Percentiles rank a stretch among this genome's conserved stretches.
Conservation (phyloP, 1,139 yeast genomes). For the Blastobotrys apis region DNA sequence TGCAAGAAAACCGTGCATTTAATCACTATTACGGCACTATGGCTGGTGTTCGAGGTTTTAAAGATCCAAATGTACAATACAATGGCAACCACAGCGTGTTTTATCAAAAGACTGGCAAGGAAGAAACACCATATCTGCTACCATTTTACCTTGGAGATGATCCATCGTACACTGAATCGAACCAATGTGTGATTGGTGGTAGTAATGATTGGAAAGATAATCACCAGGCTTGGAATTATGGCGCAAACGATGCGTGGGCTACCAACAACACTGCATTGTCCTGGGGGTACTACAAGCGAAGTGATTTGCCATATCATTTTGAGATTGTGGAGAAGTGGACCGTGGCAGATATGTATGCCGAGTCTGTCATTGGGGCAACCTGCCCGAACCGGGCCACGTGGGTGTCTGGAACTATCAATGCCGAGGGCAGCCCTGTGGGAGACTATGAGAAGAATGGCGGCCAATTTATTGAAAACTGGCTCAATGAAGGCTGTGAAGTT, state of each 20-base stretch:
- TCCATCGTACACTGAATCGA: conserved; percentile 20
- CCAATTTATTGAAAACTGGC: conserved; percentile 27
- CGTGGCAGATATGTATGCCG: conserved; percentile 28
- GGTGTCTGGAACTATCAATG: conserved; percentile 28
- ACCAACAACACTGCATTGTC: conserved; percentile 25
- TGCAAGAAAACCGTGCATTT: conserved; percentile 32
- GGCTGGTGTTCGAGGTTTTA: conserved; percentile 32
- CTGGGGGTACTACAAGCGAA: conserved; percentile 25
- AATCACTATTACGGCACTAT: conserved; percentile 30
- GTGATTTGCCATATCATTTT: conserved; percentile 27
- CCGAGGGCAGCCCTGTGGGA: conserved; percentile 17
- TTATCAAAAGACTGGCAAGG: conserved; percentile 14
- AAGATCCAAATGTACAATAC: conserved; percentile 27
- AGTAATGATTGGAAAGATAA: conserved; percentile 27
- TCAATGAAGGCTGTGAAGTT: conserved; percentile 22
- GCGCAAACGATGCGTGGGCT: conserved; percentile 25
- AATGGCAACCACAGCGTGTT: conserved; percentile 11
- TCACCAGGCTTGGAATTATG: conserved; percentile 28
- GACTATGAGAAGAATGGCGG: conserved; percentile 23
- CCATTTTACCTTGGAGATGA: conserved; percentile 21
- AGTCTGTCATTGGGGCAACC: conserved; percentile 28
- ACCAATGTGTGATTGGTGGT: conserved; percentile 26
- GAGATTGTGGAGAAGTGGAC: conserved; percentile 28
- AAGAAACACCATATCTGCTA: conserved; percentile 14
- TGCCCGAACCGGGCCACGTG: conserved; percentile 29